phyloP scores from a whole-genome alignment of 129 eudicot genomes.

The Flaveria robusta region DNA sequence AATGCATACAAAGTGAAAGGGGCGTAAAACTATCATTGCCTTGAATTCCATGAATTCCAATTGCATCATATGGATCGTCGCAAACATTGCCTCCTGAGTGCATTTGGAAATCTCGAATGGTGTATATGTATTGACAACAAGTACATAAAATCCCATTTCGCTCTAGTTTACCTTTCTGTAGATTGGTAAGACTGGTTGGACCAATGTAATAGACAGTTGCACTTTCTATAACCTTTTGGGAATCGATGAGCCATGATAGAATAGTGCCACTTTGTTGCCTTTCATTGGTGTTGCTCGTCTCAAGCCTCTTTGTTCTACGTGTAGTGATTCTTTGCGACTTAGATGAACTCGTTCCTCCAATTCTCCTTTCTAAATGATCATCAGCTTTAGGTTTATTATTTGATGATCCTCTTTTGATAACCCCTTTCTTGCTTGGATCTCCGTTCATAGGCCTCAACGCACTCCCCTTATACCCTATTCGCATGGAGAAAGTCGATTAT shows the following conservation, averaged over 20 bases:
- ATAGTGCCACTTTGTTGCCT: conserved; percentile 34
- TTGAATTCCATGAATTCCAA: conserved; percentile 31
- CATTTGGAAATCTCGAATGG: conserved; percentile 34
- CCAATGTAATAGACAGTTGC: conserved; percentile 27
- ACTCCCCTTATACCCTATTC: conserved; percentile 25
- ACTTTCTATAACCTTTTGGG: conserved; percentile 30
- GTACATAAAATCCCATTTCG: conserved; percentile 51
- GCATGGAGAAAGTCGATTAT: conserved; percentile 13
- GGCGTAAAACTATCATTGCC: conserved; percentile 17
- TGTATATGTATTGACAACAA: conserved; percentile 46
- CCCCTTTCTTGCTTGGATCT: conserved; percentile 14
- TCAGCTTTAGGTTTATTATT: background rate
- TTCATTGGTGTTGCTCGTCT: conserved; percentile 3
- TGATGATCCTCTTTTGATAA: conserved; percentile 6
- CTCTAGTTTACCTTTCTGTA: conserved; percentile 40
- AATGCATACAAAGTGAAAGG: conserved; percentile 40
- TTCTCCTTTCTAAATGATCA: conserved; percentile 12
- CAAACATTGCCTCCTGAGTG: conserved; percentile 35
- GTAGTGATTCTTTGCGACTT: conserved; percentile 16
- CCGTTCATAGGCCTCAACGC: conserved; percentile 17
- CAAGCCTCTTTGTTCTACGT: conserved; percentile 25
- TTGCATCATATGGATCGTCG: conserved; percentile 42
- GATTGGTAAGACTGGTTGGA: background rate
- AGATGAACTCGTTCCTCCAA: conserved; percentile 11
- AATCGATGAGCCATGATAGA: conserved; percentile 51